Conservation (phyloP, 1,139 yeast genomes). For the Zygoascus meyerae region DNA sequence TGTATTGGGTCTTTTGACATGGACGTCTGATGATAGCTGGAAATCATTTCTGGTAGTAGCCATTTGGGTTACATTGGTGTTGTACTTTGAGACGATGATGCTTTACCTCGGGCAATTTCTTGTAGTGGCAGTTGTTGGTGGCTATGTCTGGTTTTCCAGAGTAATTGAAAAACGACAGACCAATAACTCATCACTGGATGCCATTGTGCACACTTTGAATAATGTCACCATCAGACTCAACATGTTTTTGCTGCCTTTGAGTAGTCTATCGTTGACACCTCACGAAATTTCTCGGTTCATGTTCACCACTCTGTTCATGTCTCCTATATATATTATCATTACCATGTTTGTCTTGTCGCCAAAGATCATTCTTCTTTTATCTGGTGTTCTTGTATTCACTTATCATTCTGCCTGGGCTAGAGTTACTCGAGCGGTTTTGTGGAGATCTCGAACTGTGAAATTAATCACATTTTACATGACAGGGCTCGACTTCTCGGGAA, state of each 20-base stretch:
- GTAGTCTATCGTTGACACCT: constrained; percentile 61
- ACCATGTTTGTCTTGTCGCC: constrained; percentile 68
- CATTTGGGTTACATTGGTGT: constrained; percentile 51
- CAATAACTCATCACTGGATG: constrained; percentile 77
- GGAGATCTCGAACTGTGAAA: constrained; percentile 75
- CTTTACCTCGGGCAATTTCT: constrained; percentile 77
- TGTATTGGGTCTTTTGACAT: constrained; percentile 65
- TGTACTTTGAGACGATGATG: constrained; percentile 68
- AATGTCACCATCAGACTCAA: constrained; percentile 73
- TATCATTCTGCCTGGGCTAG: constrained; percentile 84
- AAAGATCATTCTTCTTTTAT: constrained; percentile 53
- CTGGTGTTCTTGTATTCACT: constrained; percentile 62
- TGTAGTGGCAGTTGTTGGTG: constrained; percentile 59
- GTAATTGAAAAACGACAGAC: constrained; percentile 43
- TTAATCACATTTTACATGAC: constrained; percentile 72
- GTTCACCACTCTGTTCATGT: constrained; percentile 76
- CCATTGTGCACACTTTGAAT: constrained; percentile 75
- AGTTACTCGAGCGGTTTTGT: constrained; percentile 71
- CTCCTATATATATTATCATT: constrained; percentile 73
- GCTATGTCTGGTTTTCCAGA: constrained; percentile 50
- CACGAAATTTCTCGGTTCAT: constrained; percentile 74
- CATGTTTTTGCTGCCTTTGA: constrained; percentile 68
- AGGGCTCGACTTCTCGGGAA: constrained; percentile 74
- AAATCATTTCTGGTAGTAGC: constrained; percentile 59
- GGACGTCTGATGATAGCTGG: constrained; percentile 90